These are phyloP conservation scores for Trichosporon sp. DNA, from an alignment of 1,284 basidiomycete species.

Conservation along the genomic window DNA sequence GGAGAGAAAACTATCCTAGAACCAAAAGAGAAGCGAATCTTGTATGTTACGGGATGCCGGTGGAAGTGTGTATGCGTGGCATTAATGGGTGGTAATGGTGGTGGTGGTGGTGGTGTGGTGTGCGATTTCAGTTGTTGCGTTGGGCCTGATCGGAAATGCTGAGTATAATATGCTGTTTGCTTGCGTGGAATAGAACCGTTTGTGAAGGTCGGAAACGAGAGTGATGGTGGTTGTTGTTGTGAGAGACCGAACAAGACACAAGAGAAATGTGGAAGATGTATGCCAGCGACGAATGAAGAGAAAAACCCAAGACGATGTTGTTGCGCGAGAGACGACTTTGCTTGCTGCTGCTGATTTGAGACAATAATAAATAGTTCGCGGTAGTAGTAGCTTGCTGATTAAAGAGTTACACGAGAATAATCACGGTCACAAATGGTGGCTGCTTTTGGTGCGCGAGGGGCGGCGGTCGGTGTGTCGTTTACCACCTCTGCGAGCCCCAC, in stretches of 20 bases:
- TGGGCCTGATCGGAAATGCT: neutral
- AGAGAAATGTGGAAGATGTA: neutral
- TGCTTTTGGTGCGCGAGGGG: neutral
- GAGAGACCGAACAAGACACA: neutral
- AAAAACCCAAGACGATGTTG: neutral
- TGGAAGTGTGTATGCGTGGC: neutral
- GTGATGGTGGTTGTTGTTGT: neutral
- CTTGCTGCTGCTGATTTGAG: neutral
- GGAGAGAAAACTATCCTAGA: neutral
- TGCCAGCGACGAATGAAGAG: neutral
- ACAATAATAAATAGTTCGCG: neutral
- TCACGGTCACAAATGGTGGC: neutral
- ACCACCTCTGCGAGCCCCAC: conserved; percentile 1
- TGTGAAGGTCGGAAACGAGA: neutral
- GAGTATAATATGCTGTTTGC: neutral
- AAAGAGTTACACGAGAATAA: neutral
- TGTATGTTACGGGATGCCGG: neutral
- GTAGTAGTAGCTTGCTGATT: neutral
- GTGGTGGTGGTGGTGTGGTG: too few species aligned
- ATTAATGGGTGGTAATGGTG: neutral
- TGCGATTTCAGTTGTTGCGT: neutral
- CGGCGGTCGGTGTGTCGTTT: neutral
- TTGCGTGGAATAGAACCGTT: neutral
- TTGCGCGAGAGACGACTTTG: neutral
- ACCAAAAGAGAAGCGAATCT: neutral